Base-by-base conservation (phyloP, 192 early-diverging fungal genomes). In the Coemansia aciculifera region DNA sequence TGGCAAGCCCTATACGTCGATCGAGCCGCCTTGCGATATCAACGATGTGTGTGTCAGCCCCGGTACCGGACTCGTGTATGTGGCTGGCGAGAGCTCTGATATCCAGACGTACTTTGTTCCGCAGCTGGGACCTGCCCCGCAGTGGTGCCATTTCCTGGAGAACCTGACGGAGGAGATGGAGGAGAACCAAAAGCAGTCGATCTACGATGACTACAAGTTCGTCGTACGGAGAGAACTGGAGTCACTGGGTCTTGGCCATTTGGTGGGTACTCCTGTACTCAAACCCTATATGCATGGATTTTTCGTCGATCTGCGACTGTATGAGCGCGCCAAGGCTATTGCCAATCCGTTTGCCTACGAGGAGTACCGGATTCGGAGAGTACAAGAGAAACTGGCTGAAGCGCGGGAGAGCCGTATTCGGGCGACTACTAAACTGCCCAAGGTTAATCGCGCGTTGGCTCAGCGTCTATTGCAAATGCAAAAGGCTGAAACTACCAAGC, bases 201-300 rank as follows among this genome's bases (percentile, higher is more conserved):
- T 97, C 42, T 99, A 98, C 85, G 95, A 98, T 73, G 94, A 99
- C 75, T 99, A 99, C 89, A 97, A 97, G 73, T 99, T 99, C 85
- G 92, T 97, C 17, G 92, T 93, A 13, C 87, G 93, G 65, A 90
- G 92, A 62, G 97, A 99, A 71, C 86, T 99, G 12, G 75, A 88
- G 17, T 72, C 83, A 51, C 89, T 99, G 66, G 92, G 92, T 17
- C 84, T 99, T 71, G 91, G 96, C 59, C 94, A 98, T 67, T 85
- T 97, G 21, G 85, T 99, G 63, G 97, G 97, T 24, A 94, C 94
- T 37, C 89, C 92, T 66, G 88, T 96, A 9, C 88, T 97, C 69
- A 95, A 94, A 70, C 92, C 95, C 1, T 99, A 99, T 71, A 97
- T 99, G 95, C 97, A 99, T 78, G 97, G 97, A 59, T 99, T 94